phyloP scores from a whole-genome alignment of 305 asterid genomes.

The Lippia alba region DNA sequence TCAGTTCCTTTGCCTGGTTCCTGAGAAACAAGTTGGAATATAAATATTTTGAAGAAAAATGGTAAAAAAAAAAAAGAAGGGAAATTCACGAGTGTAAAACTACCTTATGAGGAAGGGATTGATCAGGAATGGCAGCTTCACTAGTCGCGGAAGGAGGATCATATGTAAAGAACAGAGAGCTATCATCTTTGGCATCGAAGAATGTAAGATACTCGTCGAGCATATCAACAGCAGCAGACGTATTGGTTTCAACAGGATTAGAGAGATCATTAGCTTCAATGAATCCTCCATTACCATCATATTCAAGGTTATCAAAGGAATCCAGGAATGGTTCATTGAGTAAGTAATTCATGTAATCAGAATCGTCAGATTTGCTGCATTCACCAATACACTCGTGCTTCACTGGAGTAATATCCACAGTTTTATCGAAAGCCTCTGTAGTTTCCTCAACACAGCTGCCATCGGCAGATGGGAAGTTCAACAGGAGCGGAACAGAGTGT shows the following conservation, averaged over 20 bases:
- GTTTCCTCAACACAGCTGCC: slow-evolving; percentile 50
- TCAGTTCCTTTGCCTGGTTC: slow-evolving; percentile 42
- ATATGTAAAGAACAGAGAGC: slow-evolving; percentile 36
- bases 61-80: not conserved
- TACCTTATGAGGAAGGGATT: slow-evolving; percentile 55
- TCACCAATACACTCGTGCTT: slow-evolving; percentile 82
- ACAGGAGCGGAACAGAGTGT: slow-evolving; percentile 45
- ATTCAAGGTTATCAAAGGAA: slow-evolving; percentile 43
- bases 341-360: slow-evolving; percentile 59
- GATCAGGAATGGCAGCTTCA: slow-evolving; percentile 44
- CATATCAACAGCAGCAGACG: slow-evolving; percentile 55
- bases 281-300: slow-evolving; percentile 63
- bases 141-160: slow-evolving; percentile 50
- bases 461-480: slow-evolving; percentile 44
- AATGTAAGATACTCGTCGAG: slow-evolving; percentile 65
- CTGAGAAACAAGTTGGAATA: slow-evolving; percentile 41
- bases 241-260: slow-evolving; percentile 47
- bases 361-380: slow-evolving; percentile 56
- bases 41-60: not conserved
- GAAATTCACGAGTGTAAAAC: not conserved
- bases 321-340: slow-evolving; percentile 68
- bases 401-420: slow-evolving; percentile 45
- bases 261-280: slow-evolving; percentile 77
- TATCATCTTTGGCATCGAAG: slow-evolving; percentile 59
- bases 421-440: slow-evolving; percentile 48